Percentiles rank a stretch among this genome's conserved stretches.
Evolutionary conservation across 768 basidiomycete genomes (phyloP).

Genomic region (Mycena filopes): DNA sequence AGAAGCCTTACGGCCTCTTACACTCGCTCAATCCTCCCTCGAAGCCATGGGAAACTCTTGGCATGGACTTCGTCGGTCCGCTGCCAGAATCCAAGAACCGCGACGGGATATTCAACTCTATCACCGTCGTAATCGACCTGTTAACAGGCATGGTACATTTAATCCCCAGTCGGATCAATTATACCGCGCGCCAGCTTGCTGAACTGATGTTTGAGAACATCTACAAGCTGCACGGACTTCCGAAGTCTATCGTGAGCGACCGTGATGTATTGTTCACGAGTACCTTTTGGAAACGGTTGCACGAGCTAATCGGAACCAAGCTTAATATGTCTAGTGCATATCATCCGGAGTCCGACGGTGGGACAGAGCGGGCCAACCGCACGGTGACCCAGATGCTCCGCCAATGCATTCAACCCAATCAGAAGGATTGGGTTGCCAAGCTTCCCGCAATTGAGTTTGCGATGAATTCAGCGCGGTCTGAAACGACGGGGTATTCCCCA

Average conservation of each 20-base stretch:
- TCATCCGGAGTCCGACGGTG: no score
- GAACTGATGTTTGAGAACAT: not conserved
- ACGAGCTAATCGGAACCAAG: not conserved
- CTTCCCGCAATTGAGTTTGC: constrained; percentile 1
- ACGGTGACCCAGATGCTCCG: constrained; percentile 10
- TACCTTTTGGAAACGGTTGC: constrained; percentile 3
- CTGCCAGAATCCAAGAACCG: constrained; percentile 8
- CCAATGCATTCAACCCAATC: constrained; percentile 4
- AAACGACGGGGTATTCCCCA: constrained; percentile 5
- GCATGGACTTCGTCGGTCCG: constrained; percentile 8
- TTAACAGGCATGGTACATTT: constrained; percentile 5
- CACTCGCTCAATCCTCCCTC: not conserved
- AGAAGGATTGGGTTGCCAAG: constrained; percentile 11
- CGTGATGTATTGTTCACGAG: constrained; percentile 1
- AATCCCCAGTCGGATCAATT: not conserved
- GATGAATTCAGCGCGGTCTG: no score
- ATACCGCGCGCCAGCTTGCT: not conserved
- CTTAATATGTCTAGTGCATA: constrained; percentile 5
- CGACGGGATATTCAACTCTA: not conserved
- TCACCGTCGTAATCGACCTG: not conserved
- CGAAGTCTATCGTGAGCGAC: constrained; percentile 1
- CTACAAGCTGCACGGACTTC: not conserved
- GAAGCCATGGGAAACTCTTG: constrained; percentile 3
- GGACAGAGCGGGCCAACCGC: constrained; percentile 7
- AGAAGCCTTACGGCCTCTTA: not conserved